Evolutionary conservation across 306 rosid species (phyloP), one percentile per base, ranked within the genome.

Genomic region (Citrullus colocynthis): DNA sequence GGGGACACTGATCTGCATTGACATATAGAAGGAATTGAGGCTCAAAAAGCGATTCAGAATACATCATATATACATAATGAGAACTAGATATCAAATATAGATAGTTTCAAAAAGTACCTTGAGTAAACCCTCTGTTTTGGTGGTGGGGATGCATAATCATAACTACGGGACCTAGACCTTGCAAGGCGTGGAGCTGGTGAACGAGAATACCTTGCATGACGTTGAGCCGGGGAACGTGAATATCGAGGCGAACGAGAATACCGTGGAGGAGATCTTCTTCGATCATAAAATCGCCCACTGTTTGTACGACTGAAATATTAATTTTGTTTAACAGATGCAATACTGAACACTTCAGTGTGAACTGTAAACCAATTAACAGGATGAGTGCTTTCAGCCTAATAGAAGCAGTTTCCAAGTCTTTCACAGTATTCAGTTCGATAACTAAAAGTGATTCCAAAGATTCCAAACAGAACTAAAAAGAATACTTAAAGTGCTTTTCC

Each of bases 221-320:
- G 97, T 14, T 90, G 91, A 66, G 92, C 89, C 16, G 97, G 98
- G 24, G 97, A 88, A 18, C 90, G 83, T n/a, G 97, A 93, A 77
- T 88, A 80, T 57, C 85, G 87, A 4, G 73, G 73, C 2, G 71
- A 64, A 64, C 89, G 82, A 45, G 98, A 93, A 79, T 87, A 81
- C 66, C 86, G 88, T 16, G 96, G 92, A 59, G 97, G 97, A 82
- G 99, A 89, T 67, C 97, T 85, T 75, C 99, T 91, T 56, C 96
- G 88, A 69, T 96, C 98, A 60, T 80, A 30, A 74, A 64, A 54
- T 9, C 88, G 84, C 24, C 93, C 87, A 80, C 96, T 85, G 34
- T 49, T 63, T 77, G 73, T 62, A 39, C 6, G 13, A 21, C 76
- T 71, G 41, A 45, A 69, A 41, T 71, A 21, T 24, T 45, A 44